Percentiles rank a stretch among this genome's conserved stretches.
Conservation (phyloP, 1,284 basidiomycete species). For the Rhizoctonia solani region DNA sequence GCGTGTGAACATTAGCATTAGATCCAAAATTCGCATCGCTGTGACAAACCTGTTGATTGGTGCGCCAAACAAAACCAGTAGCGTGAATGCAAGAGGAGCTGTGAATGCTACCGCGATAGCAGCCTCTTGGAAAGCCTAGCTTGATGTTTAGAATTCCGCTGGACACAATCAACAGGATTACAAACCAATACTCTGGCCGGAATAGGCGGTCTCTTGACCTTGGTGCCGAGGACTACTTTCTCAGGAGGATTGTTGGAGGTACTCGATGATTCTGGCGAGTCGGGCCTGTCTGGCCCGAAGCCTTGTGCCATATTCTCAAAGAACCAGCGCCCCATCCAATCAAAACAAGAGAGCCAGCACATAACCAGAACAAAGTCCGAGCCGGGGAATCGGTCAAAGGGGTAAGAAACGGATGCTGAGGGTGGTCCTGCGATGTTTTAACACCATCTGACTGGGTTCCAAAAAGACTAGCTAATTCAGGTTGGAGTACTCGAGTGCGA, state of each 20-base stretch:
- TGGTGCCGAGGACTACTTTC: conserved; percentile 37
- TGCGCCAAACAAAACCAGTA: conserved; percentile 75
- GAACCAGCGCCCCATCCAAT: conserved; percentile 77
- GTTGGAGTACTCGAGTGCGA: conserved; percentile 52
- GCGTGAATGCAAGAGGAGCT: conserved; percentile 54
- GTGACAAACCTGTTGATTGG: conserved; percentile 61
- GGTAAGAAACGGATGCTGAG: conserved; percentile 67
- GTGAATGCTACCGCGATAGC: conserved; percentile 57
- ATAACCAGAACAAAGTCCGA: conserved; percentile 64
- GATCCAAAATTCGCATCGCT: conserved; percentile 32
- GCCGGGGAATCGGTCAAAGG: conserved; percentile 66
- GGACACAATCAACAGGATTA: neutral
- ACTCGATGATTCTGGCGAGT: neutral
- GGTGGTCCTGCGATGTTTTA: conserved; percentile 58
- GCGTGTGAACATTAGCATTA: conserved; percentile 14
- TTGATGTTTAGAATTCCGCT: conserved; percentile 26
- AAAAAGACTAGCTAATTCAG: conserved; percentile 41
- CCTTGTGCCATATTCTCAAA: conserved; percentile 56
- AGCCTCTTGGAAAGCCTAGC: conserved; percentile 56
- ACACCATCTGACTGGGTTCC: conserved; percentile 36
- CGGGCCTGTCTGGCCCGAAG: neutral
- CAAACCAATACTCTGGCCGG: conserved; percentile 44
- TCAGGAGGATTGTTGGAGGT: conserved; percentile 11
- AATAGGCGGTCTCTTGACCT: conserved; percentile 40
- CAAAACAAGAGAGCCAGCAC: conserved; percentile 59